Percentiles rank a stretch among this genome's conserved stretches.
phyloP scores from a whole-genome alignment of 23 red algal species.

The Gracilaria vermiculophylla region DNA sequence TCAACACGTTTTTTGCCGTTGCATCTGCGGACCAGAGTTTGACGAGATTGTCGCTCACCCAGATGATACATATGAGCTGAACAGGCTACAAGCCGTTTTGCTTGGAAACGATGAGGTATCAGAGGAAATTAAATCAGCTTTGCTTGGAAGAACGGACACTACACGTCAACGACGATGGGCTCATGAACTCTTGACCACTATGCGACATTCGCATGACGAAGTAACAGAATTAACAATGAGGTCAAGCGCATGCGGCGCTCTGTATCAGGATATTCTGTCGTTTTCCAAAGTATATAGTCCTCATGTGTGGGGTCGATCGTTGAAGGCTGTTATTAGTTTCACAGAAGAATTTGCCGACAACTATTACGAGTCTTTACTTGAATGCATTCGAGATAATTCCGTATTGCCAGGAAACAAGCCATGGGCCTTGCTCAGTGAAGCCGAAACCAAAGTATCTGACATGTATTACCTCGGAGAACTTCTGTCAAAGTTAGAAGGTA shows the following conservation, averaged over 20 bases:
- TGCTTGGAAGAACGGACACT: slow-evolving; percentile 14
- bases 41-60: slow-evolving; percentile 15
- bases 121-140: background rate
- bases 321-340: slow-evolving; percentile 27
- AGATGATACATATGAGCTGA: background rate
- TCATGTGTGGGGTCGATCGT: background rate
- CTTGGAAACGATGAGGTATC: background rate
- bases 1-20: slow-evolving; percentile 14
- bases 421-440: slow-evolving; percentile 14
- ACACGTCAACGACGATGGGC: background rate
- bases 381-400: background rate
- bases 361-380: slow-evolving; percentile 1
- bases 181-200: background rate
- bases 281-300: slow-evolving; percentile 25
- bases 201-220: background rate
- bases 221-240: slow-evolving; percentile 28
- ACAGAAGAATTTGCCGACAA: background rate
- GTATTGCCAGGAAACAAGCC: background rate
- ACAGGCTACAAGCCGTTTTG: slow-evolving; percentile 19
- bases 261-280: slow-evolving; percentile 29
- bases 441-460: slow-evolving; percentile 4
- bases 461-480: background rate
- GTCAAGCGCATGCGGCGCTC: slow-evolving; percentile 9
- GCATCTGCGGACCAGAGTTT: slow-evolving; percentile 16
- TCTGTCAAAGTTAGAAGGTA: slow-evolving; percentile 2